These are phyloP conservation scores for Ophiostoma piceae DNA, from an alignment of 2,329 filamentous ascomycete species.

Conservation along the genomic window DNA sequence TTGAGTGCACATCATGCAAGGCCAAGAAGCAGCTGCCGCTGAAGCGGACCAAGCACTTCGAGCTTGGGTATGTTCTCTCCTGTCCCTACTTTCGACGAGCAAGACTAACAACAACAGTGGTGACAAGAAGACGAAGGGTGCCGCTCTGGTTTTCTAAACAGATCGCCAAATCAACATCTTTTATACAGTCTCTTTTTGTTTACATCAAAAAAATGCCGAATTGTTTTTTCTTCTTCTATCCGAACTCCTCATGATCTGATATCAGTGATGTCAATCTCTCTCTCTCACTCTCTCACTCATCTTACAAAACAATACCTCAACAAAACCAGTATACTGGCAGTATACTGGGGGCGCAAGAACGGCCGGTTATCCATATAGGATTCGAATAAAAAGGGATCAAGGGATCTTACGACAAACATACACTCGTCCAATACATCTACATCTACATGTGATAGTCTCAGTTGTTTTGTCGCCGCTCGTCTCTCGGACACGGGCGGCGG, in stretches of 20 bases:
- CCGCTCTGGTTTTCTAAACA: constrained; percentile 97
- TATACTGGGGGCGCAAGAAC: constrained; percentile 15
- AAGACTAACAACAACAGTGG: constrained; percentile 56
- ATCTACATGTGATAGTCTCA: not conserved
- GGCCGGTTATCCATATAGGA: constrained; percentile 13
- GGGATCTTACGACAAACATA: constrained; percentile 11
- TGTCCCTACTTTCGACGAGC: constrained; percentile 1
- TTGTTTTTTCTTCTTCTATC: constrained; percentile 17
- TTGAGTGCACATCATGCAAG: constrained; percentile 98
- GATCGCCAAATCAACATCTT: constrained; percentile 26
- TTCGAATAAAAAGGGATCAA: not conserved
- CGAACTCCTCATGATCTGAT: constrained; percentile 3
- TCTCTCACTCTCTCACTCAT: not conserved
- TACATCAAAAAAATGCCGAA: constrained; percentile 17
- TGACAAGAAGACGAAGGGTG: constrained; percentile 99
- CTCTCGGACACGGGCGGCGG: not conserved
- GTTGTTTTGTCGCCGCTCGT: not conserved
- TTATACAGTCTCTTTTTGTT: constrained; percentile 18
- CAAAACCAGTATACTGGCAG: constrained; percentile 17
- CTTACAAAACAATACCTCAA: constrained; percentile 4
- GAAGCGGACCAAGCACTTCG: constrained; percentile 99
- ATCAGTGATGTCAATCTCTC: constrained; percentile 10
- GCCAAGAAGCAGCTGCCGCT: constrained; percentile 94
- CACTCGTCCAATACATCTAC: not conserved
- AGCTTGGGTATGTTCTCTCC: constrained; percentile 74